These are phyloP conservation scores for Dichotomopilus funicola DNA, from an alignment of 2,329 filamentous ascomycete species.

Conservation along the genomic window DNA sequence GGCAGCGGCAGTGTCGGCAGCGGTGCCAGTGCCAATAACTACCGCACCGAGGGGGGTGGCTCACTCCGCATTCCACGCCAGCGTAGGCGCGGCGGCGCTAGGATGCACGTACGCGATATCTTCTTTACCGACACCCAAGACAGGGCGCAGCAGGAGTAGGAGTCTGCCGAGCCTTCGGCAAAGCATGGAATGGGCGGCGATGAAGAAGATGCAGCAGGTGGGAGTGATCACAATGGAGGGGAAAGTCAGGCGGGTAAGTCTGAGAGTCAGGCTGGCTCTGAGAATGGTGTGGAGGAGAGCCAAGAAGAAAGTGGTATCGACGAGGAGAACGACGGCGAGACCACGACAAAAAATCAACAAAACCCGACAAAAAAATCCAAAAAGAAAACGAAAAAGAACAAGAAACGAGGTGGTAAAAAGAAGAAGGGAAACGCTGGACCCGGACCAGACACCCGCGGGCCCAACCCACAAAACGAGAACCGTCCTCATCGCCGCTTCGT, in stretches of 20 bases:
- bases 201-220: neutral
- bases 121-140: neutral
- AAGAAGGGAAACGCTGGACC: neutral
- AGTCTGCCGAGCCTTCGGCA: neutral
- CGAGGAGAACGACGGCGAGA: no score
- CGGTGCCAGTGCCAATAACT: slow-evolving; percentile 9
- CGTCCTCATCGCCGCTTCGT: neutral
- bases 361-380: neutral
- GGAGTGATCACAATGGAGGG: no score
- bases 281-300: no score
- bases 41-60: slow-evolving; percentile 28
- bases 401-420: neutral
- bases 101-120: neutral
- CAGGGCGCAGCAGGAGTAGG: neutral
- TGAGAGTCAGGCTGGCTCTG: no score
- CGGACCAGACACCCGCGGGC: neutral
- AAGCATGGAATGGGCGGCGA: neutral
- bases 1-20: neutral
- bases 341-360: neutral
- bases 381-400: neutral
- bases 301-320: no score
- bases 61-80: slow-evolving; percentile 27
- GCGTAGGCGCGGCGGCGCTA: neutral
- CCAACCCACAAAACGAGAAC: neutral
- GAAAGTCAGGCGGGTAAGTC: no score